Evolutionary conservation across 768 basidiomycete genomes (phyloP).

Genomic region (Paxillus ammoniavirescens): DNA sequence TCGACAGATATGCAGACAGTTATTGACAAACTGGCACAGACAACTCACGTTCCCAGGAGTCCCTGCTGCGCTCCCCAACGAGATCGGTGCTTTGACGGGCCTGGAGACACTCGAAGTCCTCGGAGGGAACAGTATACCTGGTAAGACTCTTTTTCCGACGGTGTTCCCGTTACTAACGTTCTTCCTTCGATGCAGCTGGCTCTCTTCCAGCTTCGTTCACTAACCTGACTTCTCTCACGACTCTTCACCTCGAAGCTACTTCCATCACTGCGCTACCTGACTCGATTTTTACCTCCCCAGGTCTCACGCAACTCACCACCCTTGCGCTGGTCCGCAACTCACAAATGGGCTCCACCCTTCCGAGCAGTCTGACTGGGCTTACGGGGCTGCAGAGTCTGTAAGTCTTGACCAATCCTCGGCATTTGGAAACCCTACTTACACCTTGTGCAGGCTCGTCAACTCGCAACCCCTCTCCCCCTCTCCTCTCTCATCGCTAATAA

Average conservation of each 20-base stretch:
- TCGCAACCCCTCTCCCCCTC: constrained; percentile 34
- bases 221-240: constrained; percentile 36
- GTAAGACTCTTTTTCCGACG: constrained; percentile 25
- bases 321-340: constrained; percentile 41
- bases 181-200: constrained; percentile 33
- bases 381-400: constrained; percentile 39
- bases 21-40: constrained; percentile 16
- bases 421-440: constrained; percentile 1
- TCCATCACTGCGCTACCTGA: constrained; percentile 36
- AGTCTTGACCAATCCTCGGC: constrained; percentile 9
- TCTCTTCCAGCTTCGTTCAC: constrained; percentile 38
- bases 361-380: constrained; percentile 32
- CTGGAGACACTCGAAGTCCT: constrained; percentile 39
- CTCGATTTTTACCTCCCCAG: constrained; percentile 31
- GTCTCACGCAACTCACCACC: constrained; percentile 32
- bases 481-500: constrained; percentile 29
- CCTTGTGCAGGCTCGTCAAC: constrained; percentile 33
- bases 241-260: constrained; percentile 42
- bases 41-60: constrained; percentile 46
- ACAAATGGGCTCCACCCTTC: constrained; percentile 37
- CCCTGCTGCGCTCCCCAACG: constrained; percentile 42
- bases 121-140: constrained; percentile 42
- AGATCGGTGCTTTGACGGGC: constrained; percentile 39
- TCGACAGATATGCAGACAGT: not conserved
- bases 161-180: not conserved